Conservation (phyloP, 2,329 filamentous ascomycete genomes). For the Elsinoe batatas region DNA sequence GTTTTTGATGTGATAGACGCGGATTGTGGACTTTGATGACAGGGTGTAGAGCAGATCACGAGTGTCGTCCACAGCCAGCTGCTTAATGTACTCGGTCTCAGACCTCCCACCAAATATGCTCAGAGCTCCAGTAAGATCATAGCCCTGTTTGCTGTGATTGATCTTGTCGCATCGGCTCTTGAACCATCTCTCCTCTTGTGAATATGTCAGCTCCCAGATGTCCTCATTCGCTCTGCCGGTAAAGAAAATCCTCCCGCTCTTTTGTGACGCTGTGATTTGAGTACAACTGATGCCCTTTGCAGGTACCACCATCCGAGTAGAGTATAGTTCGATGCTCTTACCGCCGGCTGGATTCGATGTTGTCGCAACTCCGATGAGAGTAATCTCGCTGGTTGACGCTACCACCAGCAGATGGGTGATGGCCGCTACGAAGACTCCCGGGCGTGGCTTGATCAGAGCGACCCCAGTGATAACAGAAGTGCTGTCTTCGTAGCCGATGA, state of each 20-base stretch:
- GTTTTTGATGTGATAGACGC: constrained; percentile 77
- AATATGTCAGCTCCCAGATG: constrained; percentile 88
- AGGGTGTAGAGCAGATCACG: constrained; percentile 84
- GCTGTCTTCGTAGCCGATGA: constrained; percentile 87
- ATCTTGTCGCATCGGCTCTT: constrained; percentile 76
- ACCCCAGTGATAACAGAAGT: constrained; percentile 83
- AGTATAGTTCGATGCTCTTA: constrained; percentile 67
- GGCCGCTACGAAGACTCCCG: constrained; percentile 74
- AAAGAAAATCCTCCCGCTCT: constrained; percentile 87
- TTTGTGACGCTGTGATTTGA: constrained; percentile 65
- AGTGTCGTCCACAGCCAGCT: constrained; percentile 82
- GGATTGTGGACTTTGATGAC: constrained; percentile 77
- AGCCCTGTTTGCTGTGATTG: constrained; percentile 57
- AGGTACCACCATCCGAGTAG: constrained; percentile 74
- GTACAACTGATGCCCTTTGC: constrained; percentile 68
- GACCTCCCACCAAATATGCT: constrained; percentile 27
- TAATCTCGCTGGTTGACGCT: constrained; percentile 74
- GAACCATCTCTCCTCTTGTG: constrained; percentile 97
- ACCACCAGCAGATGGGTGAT: constrained; percentile 87
- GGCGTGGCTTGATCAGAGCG: constrained; percentile 72
- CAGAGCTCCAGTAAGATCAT: constrained; percentile 53
- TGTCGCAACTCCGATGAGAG: constrained; percentile 71
- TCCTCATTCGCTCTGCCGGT: constrained; percentile 71
- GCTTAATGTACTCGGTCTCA: constrained; percentile 52
- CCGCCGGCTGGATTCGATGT: constrained; percentile 56